Evolutionary conservation across 371 early-diverging fungal species (phyloP), one percentile per base, ranked within the genome.

Genomic region (Rhizopus stolonifer): DNA sequence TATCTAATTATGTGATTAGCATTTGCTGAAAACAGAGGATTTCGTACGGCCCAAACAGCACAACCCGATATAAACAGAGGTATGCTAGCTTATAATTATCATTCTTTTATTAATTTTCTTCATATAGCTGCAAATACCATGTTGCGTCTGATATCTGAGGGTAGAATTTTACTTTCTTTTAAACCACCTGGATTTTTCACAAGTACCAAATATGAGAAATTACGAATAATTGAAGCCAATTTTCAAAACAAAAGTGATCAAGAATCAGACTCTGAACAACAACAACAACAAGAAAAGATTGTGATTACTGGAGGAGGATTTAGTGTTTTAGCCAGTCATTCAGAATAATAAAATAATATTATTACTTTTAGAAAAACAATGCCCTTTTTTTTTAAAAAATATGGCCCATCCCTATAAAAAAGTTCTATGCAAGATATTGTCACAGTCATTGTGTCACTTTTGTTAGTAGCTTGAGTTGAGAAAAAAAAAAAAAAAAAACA

Each of bases 41-140:
- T 89, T 64, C 74, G 82, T 60, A 93, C 88, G 1, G 80, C 93
- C 4, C 80, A 84, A 47, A 77, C 89, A 4, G 86, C 86, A 1
- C 56, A 89, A n/a, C 93, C 94, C 0, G 96, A 95, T 65, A 89
- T 89, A 0, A 91, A 93, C 60, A 80, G 96, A 58, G 85, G 85
- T 83, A 79, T 56, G 0, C 1, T 38, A 29, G 13, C 33, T 31
- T 15, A 46, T 42, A 31, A 25, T 7, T 10, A 13, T 25, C 32
- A 2, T 19, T 51, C 40, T 11, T 5, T n/a, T 5, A 8, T n/a
- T 15, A 11, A 5, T 11, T 15, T n/a, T 36, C 14, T 1, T 36
- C n/a, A 56, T 2, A 46, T 34, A 74, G 68, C 72, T 63, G 92
- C 92, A 18, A 92, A 90, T 61, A 61, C 79, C 11, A 76, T 95